phyloP scores from a whole-genome alignment of 1,284 basidiomycete genomes.

The Tausonia pullulans region DNA sequence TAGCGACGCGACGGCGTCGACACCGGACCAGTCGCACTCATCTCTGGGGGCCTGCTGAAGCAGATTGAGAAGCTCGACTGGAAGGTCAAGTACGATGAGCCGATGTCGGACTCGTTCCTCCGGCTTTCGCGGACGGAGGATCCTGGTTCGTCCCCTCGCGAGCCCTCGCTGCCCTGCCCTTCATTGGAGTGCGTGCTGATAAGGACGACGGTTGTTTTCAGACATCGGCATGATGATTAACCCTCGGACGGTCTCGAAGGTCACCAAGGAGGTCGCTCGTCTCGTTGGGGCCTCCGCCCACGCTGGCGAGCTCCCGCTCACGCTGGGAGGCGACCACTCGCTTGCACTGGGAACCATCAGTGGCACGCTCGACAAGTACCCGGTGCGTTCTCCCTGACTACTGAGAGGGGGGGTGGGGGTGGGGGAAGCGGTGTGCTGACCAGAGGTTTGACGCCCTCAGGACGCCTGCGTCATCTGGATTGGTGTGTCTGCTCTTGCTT shows the following conservation, averaged over 20 bases:
- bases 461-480: constrained; percentile 75
- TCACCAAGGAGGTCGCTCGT: constrained; percentile 66
- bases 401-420: neutral
- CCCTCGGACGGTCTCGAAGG: constrained; percentile 72
- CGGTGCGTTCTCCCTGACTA: neutral
- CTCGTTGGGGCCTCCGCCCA: constrained; percentile 55
- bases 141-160: too few species aligned
- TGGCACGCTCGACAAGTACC: constrained; percentile 55
- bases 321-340: constrained; percentile 16
- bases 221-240: constrained; percentile 74
- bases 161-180: too few species aligned
- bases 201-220: too few species aligned
- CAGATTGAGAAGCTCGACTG: constrained; percentile 75
- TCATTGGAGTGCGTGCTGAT: too few species aligned
- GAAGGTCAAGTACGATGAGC: constrained; percentile 76
- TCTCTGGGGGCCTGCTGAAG: constrained; percentile 66
- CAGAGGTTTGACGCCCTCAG: constrained; percentile 31
- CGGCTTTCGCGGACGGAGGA: neutral
- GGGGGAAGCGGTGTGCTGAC: too few species aligned
- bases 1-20: too few species aligned
- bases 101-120: constrained; percentile 4
- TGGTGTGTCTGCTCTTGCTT: constrained; percentile 19
- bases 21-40: constrained; percentile 57
- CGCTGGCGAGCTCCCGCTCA: constrained; percentile 13
- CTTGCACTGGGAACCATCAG: constrained; percentile 87